Evolutionary conservation across 176 grass and related monocot species (phyloP), one percentile per base, ranked within the genome.

Genomic region (Carex myosuroides): DNA sequence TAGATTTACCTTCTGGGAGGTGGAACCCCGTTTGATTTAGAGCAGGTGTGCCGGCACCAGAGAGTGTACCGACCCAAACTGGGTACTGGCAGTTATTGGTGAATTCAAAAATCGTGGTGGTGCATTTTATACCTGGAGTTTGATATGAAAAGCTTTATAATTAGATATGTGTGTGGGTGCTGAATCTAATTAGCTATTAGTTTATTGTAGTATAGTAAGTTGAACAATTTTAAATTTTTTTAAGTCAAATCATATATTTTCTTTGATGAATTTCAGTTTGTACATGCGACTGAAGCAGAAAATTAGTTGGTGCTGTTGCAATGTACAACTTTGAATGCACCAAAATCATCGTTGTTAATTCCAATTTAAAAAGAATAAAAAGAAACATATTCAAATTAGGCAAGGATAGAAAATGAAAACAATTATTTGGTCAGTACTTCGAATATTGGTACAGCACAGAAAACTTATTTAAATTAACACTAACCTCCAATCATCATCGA

Each of bases 31-130:
- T 80, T 74, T 76, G 37, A 29, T 85, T 70, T 0, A 97, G 72
- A 39, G 44, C 24, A 48, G 86, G 60, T 35, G 88, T 91, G 39
- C 30, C 87, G 0, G 91, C 85, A 68, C 91, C 94, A 76, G 80
- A 84, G 17, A 97, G 91, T n/a, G 84, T 20, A 64, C 89, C 91
- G 20, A 89, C 91, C 94, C 91, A 93, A 59, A 97, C 82, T 46
- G 94, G 88, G 79, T 94, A 76, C 50, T 82, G 53, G 84, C 94
- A 94, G 1, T 46, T 87, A 70, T 97, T 97, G 14, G 70, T 48
- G 82, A 97, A 89, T 76, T 77, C 80, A 78, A 94, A 94, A 5
- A 84, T 83, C 0, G 60, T 53, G 5, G 60, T 66, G 35, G 20
- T 52, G 21, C 80, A 66, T 32, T 83, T 83, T 68, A 66, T 83